Percentiles rank a stretch among this genome's conserved stretches.
phyloP scores from a whole-genome alignment of 805 yeast genomes.

The Kluyveromyces dobzhanskii region DNA sequence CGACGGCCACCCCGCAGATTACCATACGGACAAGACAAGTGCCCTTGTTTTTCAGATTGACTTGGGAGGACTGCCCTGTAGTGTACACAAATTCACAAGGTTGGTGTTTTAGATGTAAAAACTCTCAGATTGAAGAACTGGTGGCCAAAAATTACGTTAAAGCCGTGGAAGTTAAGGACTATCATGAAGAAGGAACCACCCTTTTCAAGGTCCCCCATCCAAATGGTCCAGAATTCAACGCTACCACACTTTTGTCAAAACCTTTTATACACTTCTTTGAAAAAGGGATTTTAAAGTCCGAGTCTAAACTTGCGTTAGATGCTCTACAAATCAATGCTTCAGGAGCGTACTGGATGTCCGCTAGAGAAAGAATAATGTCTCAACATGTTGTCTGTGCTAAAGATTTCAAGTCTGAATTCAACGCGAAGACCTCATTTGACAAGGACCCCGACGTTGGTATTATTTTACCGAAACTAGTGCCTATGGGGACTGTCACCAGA shows the following conservation, averaged over 20 bases:
- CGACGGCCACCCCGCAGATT: slow-evolving; percentile 40
- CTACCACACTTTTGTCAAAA: slow-evolving; percentile 73
- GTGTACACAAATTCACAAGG: slow-evolving; percentile 74
- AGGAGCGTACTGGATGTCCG: slow-evolving; percentile 89
- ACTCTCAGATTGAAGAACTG: slow-evolving; percentile 24
- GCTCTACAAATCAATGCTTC: slow-evolving; percentile 71
- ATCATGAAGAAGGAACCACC: slow-evolving; percentile 11
- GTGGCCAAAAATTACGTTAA: slow-evolving; percentile 29
- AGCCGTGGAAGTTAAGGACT: slow-evolving; percentile 14
- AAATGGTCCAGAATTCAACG: slow-evolving; percentile 65
- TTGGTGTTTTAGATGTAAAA: slow-evolving; percentile 73
- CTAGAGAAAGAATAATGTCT: slow-evolving; percentile 71
- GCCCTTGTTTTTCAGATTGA: slow-evolving; percentile 64
- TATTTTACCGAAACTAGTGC: slow-evolving; percentile 72
- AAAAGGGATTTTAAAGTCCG: slow-evolving; percentile 61
- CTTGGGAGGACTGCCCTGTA: slow-evolving; percentile 82
- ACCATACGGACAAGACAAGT: slow-evolving; percentile 68
- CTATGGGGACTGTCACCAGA: slow-evolving; percentile 96
- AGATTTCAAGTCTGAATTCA: slow-evolving; percentile 22
- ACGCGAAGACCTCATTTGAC: slow-evolving; percentile 8
- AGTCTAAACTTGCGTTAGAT: slow-evolving; percentile 61
- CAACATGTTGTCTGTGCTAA: slow-evolving; percentile 74
- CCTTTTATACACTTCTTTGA: slow-evolving; percentile 65
- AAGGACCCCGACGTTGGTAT: slow-evolving; percentile 43
- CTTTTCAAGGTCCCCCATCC: slow-evolving; percentile 81